phyloP scores from a whole-genome alignment of 2,329 filamentous ascomycete genomes.

The Monilinia fructicola region DNA sequence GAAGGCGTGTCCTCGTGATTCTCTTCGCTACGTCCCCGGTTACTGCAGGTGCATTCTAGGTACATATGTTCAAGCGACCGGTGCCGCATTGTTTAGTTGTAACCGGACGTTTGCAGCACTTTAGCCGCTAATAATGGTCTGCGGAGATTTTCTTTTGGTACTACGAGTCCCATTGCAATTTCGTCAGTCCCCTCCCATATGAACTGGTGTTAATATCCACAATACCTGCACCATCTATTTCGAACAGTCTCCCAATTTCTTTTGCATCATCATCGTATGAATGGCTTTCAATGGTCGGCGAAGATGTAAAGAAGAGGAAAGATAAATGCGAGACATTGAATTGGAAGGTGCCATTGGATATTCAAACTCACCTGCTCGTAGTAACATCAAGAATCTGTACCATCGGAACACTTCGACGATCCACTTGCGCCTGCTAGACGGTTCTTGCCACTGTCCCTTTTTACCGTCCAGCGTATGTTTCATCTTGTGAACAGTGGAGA shows the following conservation, averaged over 20 bases:
- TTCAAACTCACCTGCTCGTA: background rate
- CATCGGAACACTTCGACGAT: constrained; percentile 6
- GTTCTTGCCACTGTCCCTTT: constrained; percentile 1
- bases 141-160: constrained; percentile 17
- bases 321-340: constrained; percentile 3
- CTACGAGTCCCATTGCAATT: background rate
- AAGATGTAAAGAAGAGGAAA: background rate
- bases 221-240: constrained; percentile 2
- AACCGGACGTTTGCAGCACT: constrained; percentile 19
- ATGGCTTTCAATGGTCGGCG: background rate
- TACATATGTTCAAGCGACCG: constrained; percentile 28
- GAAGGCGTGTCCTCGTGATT: constrained; percentile 23
- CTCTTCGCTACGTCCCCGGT: constrained; percentile 6
- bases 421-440: constrained; percentile 19
- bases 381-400: constrained; percentile 5
- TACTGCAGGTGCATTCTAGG: constrained; percentile 29
- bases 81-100: constrained; percentile 25
- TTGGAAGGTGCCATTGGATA: constrained; percentile 14
- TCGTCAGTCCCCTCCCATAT: background rate
- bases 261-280: background rate
- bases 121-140: constrained; percentile 31
- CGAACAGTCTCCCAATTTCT: background rate
- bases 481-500: constrained; percentile 21
- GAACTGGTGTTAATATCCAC: background rate
- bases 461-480: constrained; percentile 23